Base-by-base conservation (phyloP, 2,329 filamentous ascomycete genomes). In the Talaromyces sp. region DNA sequence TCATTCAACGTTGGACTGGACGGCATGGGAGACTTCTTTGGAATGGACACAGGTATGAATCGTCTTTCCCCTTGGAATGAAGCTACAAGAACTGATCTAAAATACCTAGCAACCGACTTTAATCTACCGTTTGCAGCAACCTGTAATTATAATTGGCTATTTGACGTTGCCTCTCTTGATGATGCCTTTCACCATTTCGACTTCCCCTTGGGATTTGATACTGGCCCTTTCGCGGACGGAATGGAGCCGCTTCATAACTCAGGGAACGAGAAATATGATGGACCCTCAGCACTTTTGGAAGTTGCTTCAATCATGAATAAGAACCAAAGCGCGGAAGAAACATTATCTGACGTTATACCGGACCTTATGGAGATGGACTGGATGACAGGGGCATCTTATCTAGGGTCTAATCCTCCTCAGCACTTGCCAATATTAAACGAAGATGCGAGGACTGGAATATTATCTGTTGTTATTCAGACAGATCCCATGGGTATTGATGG, bases 41-140 rank as follows among this genome's bases (percentile, higher is more conserved):
- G 80, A 51, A 78, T 83, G 40, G 83, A 86, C 62, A 86, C 83
- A 47, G 73, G 73, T 74, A 68, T 53, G n/a, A 42, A 27, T 27
- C 4, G 7, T 3, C 4, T 49, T 24, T 20, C 14, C 17, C 22
- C 8, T 10, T 16, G 7, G n/a, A 29, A 27, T 3, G n/a, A n/a
- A n/a, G n/a, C 7, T 9, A n/a, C 3, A 19, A 37, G 16, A 27
- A 36, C 7, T 11, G 10, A 6, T 36, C 47, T 49, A 22, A 22
- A 4, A 8, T 6, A 9, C 24, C 16, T 49, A 64, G 83, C 83
- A 27, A 84, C 79, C 61, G 85, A 83, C 0, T 86, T 86, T 64
- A 86, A 86, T 49, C 84, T 85, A 70, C 84, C 84, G 4, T 86
- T 84, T 65, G 85, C 84, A 2, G 85, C 84, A 1, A 82, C 82